Evolutionary conservation across 2,329 filamentous ascomycete species (phyloP), one percentile per base, ranked within the genome.

Genomic region (Ambrosiella xylebori): DNA sequence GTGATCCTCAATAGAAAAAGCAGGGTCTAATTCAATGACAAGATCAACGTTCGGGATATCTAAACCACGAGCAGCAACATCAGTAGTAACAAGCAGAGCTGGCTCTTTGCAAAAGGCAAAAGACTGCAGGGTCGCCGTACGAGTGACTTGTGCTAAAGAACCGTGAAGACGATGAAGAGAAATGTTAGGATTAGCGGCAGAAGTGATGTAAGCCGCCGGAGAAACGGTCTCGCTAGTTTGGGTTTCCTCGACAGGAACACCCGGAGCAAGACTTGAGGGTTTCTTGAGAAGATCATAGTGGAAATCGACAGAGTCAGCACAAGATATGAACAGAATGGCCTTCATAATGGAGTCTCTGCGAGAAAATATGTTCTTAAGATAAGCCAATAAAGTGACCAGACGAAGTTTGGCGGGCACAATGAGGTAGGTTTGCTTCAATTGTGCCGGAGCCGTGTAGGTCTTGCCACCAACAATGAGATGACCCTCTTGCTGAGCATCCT

Each of bases 271-370:
- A 36, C 54, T 53, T 2, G 66, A 65, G 2, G 61, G 61, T 17
- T 56, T 58, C 50, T 54, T 58, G 19, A 98, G 79, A 2, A 95
- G 73, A 61, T 94, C 86, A 68, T 89, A 97, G 68, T 97, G 91
- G 65, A 96, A 98, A 68, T 98, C 89, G 60, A 97, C 93, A 1
- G 88, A 93, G 68, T 98, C 93, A 17, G 93, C 90, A 66, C 93
- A 98, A 9, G 91, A 95, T 54, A 98, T 86, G 71, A 98, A 98
- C 40, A 98, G 77, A 61, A 98, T 96, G 19, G 86, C 87, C 70
- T 98, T 97, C 87, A 95, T 96, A 15, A 95, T 86, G 1, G 88
- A 88, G 0, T 89, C 91, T 68, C 86, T 87, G 15, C 90, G 80
- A 59, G 88, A 84, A 69, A 98, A 97, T 0, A 89, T 83, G 15